These are phyloP conservation scores for Pharnaceum exiguum DNA, from an alignment of 148 eudicot species.

Conservation along the genomic window DNA sequence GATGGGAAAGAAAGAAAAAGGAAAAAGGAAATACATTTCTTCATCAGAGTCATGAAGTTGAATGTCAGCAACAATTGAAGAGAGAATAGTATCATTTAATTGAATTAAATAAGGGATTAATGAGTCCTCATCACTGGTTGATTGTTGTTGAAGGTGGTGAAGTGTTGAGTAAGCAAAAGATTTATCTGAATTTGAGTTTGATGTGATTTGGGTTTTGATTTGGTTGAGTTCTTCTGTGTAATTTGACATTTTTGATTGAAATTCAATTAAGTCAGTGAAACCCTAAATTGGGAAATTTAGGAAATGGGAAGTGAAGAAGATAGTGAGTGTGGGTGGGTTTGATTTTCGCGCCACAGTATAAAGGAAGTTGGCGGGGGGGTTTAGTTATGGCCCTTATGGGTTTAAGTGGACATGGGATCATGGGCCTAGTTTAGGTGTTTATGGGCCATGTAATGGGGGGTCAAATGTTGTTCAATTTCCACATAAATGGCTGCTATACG, in stretches of 20 bases:
- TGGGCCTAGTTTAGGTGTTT: too few relatives aligned
- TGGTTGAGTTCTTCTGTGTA: constrained; percentile 37
- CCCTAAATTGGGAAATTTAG: constrained; percentile 11
- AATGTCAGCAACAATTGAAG: constrained; percentile 41
- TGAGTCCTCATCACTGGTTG: constrained; percentile 32
- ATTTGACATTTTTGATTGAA: constrained; percentile 43
- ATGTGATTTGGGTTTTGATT: constrained; percentile 44
- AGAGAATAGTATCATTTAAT: constrained; percentile 27
- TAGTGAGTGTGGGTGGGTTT: not conserved
- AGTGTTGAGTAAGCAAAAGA: constrained; percentile 56
- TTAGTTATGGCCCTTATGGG: too few relatives aligned
- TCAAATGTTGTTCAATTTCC: too few relatives aligned
- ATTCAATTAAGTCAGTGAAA: too few relatives aligned
- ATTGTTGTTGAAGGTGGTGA: constrained; percentile 54
- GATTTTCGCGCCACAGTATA: constrained; percentile 30
- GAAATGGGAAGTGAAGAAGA: too few relatives aligned
- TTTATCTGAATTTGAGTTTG: constrained; percentile 37
- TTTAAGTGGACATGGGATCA: too few relatives aligned
- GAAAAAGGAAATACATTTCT: constrained; percentile 46
- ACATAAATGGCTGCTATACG: too few relatives aligned
- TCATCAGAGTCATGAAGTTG: constrained; percentile 39
- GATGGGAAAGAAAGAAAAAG: not conserved
- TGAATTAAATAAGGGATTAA: constrained; percentile 32
- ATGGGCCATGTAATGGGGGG: too few relatives aligned
- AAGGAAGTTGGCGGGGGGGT: too few relatives aligned